Base-by-base conservation (phyloP, 805 yeast genomes). In the Yarrowia sp. region DNA sequence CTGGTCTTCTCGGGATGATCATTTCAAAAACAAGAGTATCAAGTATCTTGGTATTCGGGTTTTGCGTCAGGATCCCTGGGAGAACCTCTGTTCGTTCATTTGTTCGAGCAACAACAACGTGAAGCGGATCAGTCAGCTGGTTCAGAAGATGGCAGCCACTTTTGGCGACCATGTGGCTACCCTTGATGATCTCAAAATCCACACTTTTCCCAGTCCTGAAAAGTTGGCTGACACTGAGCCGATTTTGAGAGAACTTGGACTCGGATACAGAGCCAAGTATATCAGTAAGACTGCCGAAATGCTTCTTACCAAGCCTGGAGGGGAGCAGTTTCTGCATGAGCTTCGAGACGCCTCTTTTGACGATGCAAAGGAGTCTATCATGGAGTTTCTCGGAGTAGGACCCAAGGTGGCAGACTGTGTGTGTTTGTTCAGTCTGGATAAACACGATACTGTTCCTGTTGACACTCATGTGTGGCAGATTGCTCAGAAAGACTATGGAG, bases 351-450 rank as follows among this genome's bases (percentile, higher is more conserved):
- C 79, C 48, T 76, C 82, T 2, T 86, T 87, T 71, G 82, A 79
- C 55, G 83, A 81, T 7, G 87, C 88, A 1, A 89, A 87, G 70
- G 80, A 82, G 8, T 86, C 83, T 61, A 79, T 95, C 50, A 80
- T 89, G 71, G 82, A 84, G 70, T 89, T 90, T 73, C 82, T 85
- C 3, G 99, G 99, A 0, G 97, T 95, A 0, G 99, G 99, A 0
- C 98, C 98, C 0, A 95, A 95, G 79, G 98, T 95, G 1, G 98
- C 99, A 0, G 99, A 95, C 74, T 95, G 99, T 77, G 95, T 95
- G 15, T 88, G 96, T 72, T 81, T 95, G 55, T 94, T 95, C 98
- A 88, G 95, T 2, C 81, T 94, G 70, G 94, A 90, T 73, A 89
- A 90, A 76, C 91, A 90, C 74, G 91, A 89, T 69, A 85, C 91